A percentile compares a stretch with the other conserved stretches of the same genome.
Conservation (phyloP, 805 yeast genomes). For the Spathaspora sp. region DNA sequence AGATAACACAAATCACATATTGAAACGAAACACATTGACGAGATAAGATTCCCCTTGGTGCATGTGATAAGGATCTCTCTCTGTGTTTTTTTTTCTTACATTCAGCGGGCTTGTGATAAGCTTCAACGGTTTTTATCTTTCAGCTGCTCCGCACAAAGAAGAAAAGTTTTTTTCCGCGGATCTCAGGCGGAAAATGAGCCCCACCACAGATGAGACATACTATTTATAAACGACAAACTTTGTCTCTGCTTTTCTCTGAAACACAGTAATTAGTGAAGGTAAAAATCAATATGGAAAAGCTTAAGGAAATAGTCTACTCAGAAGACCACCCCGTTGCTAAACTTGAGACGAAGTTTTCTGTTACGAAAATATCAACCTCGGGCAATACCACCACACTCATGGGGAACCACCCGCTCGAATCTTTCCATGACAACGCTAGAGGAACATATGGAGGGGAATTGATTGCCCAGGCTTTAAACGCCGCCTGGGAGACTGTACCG, state of each 20-base stretch:
- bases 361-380: conserved; percentile 5
- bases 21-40: no score
- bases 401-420: conserved; percentile 20
- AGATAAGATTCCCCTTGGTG: no score
- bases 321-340: conserved; percentile 6
- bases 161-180: background rate
- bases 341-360: conserved; percentile 14
- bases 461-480: conserved; percentile 31
- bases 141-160: background rate
- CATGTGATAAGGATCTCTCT: no score
- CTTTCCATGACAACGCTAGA: conserved; percentile 17
- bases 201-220: background rate
- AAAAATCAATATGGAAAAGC: conserved; percentile 3
- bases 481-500: conserved; percentile 28
- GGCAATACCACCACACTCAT: conserved; percentile 5
- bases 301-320: conserved; percentile 11
- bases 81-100: no score
- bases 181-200: background rate
- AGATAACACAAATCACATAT: no score
- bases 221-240: background rate
- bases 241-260: no score
- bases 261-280: no score
- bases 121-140: background rate
- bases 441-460: conserved; percentile 43
- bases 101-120: no score